A percentile compares a stretch with the other conserved stretches of the same genome.
phyloP scores from a whole-genome alignment of 2,329 filamentous ascomycete species.

The Botrytis fabae region DNA sequence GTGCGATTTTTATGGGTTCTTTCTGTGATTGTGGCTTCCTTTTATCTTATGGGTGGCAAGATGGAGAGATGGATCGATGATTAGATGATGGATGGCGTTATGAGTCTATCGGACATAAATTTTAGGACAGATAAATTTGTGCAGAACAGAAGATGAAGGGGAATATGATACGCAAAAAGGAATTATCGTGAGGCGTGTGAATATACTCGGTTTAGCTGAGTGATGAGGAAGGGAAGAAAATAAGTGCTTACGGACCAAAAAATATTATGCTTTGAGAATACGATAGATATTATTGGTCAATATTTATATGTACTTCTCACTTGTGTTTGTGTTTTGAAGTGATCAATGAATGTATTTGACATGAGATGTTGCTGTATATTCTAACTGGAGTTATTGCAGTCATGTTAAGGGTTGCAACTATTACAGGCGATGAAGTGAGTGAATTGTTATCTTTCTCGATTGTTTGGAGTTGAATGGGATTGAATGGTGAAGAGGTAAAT shows the following conservation, averaged over 20 bases:
- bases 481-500: not conserved
- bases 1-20: not conserved
- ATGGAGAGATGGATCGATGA: constrained; percentile 18
- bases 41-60: constrained; percentile 12
- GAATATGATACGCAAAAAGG: not conserved
- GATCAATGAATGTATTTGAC: not conserved
- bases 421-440: not conserved
- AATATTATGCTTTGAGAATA: not conserved
- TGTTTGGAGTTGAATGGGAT: not conserved
- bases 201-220: not conserved
- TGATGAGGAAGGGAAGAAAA: not conserved
- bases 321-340: not conserved
- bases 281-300: constrained; percentile 4
- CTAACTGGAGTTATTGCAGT: not conserved
- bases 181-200: not conserved
- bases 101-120: constrained; percentile 8
- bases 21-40: constrained; percentile 12
- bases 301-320: not conserved
- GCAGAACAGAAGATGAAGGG: not conserved
- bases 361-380: not conserved
- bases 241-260: not conserved
- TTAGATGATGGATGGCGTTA: constrained; percentile 18
- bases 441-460: not conserved
- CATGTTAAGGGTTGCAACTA: not conserved
- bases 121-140: not conserved